A percentile compares a stretch with the other conserved stretches of the same genome.
phyloP scores from a whole-genome alignment of 2,329 filamentous ascomycete species.

The Pseudogymnoascus sp. region DNA sequence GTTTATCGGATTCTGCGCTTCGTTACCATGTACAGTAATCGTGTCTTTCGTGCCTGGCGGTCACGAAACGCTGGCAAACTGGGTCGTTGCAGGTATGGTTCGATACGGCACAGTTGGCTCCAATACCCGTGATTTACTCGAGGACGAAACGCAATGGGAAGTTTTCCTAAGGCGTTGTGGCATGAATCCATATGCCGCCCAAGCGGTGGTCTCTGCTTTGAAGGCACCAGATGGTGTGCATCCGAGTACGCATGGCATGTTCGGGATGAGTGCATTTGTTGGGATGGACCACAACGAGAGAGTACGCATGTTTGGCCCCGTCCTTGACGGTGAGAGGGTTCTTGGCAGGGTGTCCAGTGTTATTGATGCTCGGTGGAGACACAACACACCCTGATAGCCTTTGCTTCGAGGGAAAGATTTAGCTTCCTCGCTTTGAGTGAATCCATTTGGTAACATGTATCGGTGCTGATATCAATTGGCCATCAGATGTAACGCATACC shows the following conservation, averaged over 20 bases:
- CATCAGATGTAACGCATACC: not conserved
- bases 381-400: constrained; percentile 13
- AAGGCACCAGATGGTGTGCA: constrained; percentile 27
- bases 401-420: constrained; percentile 11
- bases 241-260: constrained; percentile 21
- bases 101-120: constrained; percentile 30
- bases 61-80: constrained; percentile 40
- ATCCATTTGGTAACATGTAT: not conserved
- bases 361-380: constrained; percentile 42
- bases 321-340: constrained; percentile 47
- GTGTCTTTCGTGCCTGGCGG: constrained; percentile 43
- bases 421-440: not conserved
- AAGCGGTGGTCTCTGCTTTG: constrained; percentile 47
- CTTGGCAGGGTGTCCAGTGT: constrained; percentile 41
- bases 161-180: constrained; percentile 55
- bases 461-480: constrained; percentile 8
- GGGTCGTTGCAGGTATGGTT: constrained; percentile 45
- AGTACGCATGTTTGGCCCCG: constrained; percentile 37
- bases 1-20: constrained; percentile 25
- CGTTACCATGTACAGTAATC: constrained; percentile 31
- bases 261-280: constrained; percentile 46
- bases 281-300: constrained; percentile 45
- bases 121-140: constrained; percentile 30
- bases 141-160: constrained; percentile 60
- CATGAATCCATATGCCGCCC: constrained; percentile 64